Conservation (phyloP, 83 land plant genomes). For the Picea mariana region DNA sequence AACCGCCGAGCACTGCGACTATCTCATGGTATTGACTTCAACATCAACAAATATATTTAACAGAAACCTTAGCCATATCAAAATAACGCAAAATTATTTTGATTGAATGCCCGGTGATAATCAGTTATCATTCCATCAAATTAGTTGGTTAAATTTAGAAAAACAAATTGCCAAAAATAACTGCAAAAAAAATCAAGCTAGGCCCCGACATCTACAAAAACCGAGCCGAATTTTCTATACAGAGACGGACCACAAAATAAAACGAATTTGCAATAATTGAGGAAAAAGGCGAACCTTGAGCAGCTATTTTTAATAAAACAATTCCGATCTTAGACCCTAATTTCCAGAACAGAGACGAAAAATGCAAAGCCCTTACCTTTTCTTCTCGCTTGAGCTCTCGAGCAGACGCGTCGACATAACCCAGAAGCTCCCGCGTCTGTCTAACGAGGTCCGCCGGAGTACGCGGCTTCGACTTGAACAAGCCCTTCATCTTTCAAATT, state of each 20-base stretch:
- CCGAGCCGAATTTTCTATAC: background rate
- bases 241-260: background rate
- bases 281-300: background rate
- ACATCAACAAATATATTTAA: too few species aligned
- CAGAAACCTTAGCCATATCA: too few species aligned
- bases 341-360: background rate
- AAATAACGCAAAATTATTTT: too few species aligned
- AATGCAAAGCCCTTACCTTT: slow-evolving; percentile 43
- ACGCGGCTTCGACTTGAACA: slow-evolving; percentile 79
- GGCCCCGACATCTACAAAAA: background rate
- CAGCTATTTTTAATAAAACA: background rate
- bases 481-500: slow-evolving; percentile 64
- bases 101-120: too few species aligned
- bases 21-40: too few species aligned
- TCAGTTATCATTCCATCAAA: too few species aligned
- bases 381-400: slow-evolving; percentile 72
- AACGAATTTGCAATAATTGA: background rate
- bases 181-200: too few species aligned
- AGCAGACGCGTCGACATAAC: slow-evolving; percentile 30
- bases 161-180: too few species aligned
- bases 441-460: slow-evolving; percentile 78
- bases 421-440: slow-evolving; percentile 64
- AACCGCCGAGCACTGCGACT: too few species aligned
- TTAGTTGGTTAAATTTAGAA: too few species aligned
- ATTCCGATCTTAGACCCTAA: background rate